Base-by-base conservation (phyloP, 176 grass and related monocot species). In the Thinopyrum elongatum region DNA sequence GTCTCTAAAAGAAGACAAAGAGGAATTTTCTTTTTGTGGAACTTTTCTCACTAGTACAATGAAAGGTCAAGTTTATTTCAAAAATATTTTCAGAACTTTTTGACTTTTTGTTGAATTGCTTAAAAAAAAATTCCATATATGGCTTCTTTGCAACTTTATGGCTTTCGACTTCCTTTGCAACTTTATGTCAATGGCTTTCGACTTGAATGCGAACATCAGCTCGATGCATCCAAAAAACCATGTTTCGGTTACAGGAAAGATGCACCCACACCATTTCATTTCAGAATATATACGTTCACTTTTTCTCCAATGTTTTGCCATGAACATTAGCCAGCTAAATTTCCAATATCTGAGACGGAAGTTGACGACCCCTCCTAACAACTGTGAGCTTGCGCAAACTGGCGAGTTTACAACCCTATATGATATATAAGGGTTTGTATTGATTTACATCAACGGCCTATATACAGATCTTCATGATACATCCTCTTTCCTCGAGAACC, bases 381-480 rank as follows among this genome's bases (percentile, higher is more conserved):
- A 21, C 38, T 71, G 62, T 81, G 61, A 80, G 74, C 29, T 70
- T 42, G 41, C 10, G 41, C 41, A 42, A 42, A 42, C 41, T 12
- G 41, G 41, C 10, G 41, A 42, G 10, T 49, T 53, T 53, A 19
- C 49, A 53, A 53, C 55, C 79, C 9, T 88, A 14, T 23, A n/a
- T 57, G 23, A 41, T 81, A 41, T 81, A 67, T 70, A 70, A 75
- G 76, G 80, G 69, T 69, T 17, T 81, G 28, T 84, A 66, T 47
- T 15, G 74, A 75, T 76, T 84, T 84, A 91, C 47, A 80, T n/a
- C 15, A 71, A 70, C 19, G 2, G 23, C 70, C 86, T 47, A 46
- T 8, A 91, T 91, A 91, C 70, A 84, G 38, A 81, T 44, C 49
- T 80, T 87, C 51, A 21, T 28, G 30, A 77, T 77, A 65, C 53